phyloP scores from a whole-genome alignment of 495 filamentous ascomycete species.

The Cercophora scortea region DNA sequence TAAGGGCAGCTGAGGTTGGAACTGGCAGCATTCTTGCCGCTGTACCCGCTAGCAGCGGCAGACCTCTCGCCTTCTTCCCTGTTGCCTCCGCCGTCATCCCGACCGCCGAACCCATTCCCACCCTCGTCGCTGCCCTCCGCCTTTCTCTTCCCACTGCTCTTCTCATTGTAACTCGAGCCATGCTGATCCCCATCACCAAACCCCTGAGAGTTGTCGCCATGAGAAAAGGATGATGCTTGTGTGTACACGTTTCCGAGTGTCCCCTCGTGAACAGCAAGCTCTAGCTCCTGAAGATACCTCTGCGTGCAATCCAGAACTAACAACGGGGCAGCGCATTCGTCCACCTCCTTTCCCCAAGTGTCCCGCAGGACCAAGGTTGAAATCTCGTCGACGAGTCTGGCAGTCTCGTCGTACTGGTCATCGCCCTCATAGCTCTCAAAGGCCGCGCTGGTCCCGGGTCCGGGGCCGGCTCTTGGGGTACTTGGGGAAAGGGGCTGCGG shows the following conservation, averaged over 20 bases:
- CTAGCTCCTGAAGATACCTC: constrained; percentile 20
- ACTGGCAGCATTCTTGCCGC: constrained; percentile 15
- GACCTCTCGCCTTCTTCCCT: constrained; percentile 5
- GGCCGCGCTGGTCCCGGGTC: not conserved
- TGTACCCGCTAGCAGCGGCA: constrained; percentile 6
- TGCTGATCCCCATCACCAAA: constrained; percentile 1
- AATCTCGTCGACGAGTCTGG: constrained; percentile 16
- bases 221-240: constrained; percentile 10
- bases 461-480: not conserved
- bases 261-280: constrained; percentile 11
- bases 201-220: constrained; percentile 4
- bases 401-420: not conserved
- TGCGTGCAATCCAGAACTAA: constrained; percentile 22
- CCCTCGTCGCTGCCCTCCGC: constrained; percentile 18
- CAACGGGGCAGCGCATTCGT: constrained; percentile 21
- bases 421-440: not conserved
- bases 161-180: constrained; percentile 3
- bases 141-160: constrained; percentile 15
- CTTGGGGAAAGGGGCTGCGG: not conserved
- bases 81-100: constrained; percentile 10
- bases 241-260: constrained; percentile 7
- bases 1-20: constrained; percentile 28
- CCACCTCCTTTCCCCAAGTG: constrained; percentile 20
- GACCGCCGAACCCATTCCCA: constrained; percentile 8
- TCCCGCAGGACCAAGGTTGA: constrained; percentile 21